Conservation (phyloP, 2,329 filamentous ascomycete genomes). For the Pleomassaria siparia region DNA sequence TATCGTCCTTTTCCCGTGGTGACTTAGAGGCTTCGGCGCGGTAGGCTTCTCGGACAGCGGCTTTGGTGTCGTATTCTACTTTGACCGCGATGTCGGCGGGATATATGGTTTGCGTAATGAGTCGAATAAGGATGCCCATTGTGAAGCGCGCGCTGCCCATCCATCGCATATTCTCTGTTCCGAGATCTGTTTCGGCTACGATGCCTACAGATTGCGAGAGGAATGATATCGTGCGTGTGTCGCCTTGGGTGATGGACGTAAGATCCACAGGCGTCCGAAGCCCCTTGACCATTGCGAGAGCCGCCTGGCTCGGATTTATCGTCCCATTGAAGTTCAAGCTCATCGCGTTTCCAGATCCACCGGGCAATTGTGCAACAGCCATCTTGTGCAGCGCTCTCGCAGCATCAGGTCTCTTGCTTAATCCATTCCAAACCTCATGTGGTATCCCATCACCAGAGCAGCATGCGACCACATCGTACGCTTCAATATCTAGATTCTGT, state of each 20-base stretch:
- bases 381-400: constrained; percentile 71
- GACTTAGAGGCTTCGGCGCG: constrained; percentile 37
- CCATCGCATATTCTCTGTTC: constrained; percentile 88
- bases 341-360: constrained; percentile 93
- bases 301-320: constrained; percentile 70
- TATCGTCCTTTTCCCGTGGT: constrained; percentile 22
- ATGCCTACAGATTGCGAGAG: constrained; percentile 88
- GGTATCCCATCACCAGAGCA: constrained; percentile 91
- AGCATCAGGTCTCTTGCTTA: constrained; percentile 76
- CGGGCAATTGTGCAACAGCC: constrained; percentile 84
- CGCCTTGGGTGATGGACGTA: constrained; percentile 81
- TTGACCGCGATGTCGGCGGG: constrained; percentile 88
- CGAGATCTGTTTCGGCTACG: constrained; percentile 85
- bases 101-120: constrained; percentile 76
- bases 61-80: constrained; percentile 76
- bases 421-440: constrained; percentile 92
- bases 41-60: constrained; percentile 73
- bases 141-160: constrained; percentile 87
- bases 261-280: constrained; percentile 82
- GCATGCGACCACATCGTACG: constrained; percentile 81
- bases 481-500: constrained; percentile 72
- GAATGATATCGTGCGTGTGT: constrained; percentile 76
- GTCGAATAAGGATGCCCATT: constrained; percentile 75
- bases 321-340: constrained; percentile 87
- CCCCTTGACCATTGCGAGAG: constrained; percentile 84